Percentiles rank a stretch among this genome's conserved stretches.
phyloP scores from a whole-genome alignment of 331 rosid genomes.

The Spiraea crenata region DNA sequence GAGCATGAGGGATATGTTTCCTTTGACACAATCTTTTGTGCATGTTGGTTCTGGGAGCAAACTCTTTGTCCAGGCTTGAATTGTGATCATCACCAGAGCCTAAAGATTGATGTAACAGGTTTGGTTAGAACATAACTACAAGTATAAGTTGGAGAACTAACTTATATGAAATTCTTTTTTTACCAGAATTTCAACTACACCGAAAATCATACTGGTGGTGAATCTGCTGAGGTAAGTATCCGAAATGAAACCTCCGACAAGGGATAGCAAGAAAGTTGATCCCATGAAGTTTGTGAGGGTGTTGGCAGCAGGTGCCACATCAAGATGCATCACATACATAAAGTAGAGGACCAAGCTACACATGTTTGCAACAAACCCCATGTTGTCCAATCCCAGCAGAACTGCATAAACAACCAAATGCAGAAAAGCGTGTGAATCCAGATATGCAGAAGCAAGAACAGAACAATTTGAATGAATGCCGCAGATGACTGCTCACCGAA shows the following conservation, averaged over 20 bases:
- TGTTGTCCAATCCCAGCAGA: constrained; percentile 68
- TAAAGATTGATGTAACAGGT: background rate
- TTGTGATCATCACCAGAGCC: constrained; percentile 62
- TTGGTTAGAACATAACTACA: background rate
- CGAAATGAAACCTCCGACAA: constrained; percentile 77
- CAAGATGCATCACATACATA: constrained; percentile 59
- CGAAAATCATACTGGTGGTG: constrained; percentile 63
- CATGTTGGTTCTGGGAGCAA: constrained; percentile 54
- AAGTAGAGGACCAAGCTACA: constrained; percentile 79
- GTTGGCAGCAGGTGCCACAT: constrained; percentile 64
- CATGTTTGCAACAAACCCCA: constrained; percentile 88
- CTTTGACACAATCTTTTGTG: constrained; percentile 54
- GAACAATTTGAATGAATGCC: background rate
- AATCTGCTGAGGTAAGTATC: constrained; percentile 74
- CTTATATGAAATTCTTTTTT: background rate
- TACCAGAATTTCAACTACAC: constrained; percentile 67
- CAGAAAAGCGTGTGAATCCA: background rate
- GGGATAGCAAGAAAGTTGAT: constrained; percentile 68
- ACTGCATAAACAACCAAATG: constrained; percentile 26
- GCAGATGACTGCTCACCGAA: constrained; percentile 44
- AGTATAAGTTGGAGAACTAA: background rate
- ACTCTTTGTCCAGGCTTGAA: constrained; percentile 62
- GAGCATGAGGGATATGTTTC: constrained; percentile 50
- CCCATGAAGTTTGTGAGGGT: constrained; percentile 90
- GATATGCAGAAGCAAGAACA: background rate